Evolutionary conservation across 1,284 basidiomycete genomes (phyloP).

Genomic region (Paramarasmius palmivorus): DNA sequence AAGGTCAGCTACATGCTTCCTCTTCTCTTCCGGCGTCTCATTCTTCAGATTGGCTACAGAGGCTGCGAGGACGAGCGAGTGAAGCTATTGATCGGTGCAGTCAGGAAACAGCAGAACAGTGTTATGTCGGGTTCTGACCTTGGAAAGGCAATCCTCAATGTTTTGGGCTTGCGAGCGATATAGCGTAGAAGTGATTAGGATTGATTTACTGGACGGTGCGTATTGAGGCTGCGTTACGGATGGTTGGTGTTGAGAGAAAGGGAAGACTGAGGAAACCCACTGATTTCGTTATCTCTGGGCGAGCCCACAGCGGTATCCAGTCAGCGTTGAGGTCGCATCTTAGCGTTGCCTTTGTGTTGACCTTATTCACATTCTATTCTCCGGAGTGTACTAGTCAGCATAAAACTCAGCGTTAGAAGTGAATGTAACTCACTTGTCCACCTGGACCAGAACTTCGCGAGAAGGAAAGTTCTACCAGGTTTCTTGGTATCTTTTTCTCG

Average conservation of each 20-base stretch:
- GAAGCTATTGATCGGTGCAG: constrained; percentile 58
- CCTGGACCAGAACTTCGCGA: constrained; percentile 79
- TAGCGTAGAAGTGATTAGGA: constrained; percentile 65
- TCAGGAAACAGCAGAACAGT: constrained; percentile 9
- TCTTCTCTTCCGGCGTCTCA: constrained; percentile 57
- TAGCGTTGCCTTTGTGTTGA: constrained; percentile 74
- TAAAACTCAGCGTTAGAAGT: not conserved
- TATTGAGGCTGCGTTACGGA: constrained; percentile 54
- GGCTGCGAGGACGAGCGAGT: constrained; percentile 48
- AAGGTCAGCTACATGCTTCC: constrained; percentile 49
- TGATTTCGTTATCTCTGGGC: constrained; percentile 44
- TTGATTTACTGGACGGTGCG: constrained; percentile 59
- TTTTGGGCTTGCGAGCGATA: constrained; percentile 78
- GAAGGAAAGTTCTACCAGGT: constrained; percentile 54
- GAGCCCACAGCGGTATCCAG: constrained; percentile 75
- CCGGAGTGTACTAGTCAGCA: not conserved
- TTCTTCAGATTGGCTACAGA: constrained; percentile 49
- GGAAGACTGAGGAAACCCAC: constrained; percentile 37
- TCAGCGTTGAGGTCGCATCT: constrained; percentile 52
- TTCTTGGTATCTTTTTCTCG: constrained; percentile 41
- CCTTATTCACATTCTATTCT: constrained; percentile 78
- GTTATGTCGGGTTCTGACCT: constrained; percentile 40
- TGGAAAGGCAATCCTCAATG: constrained; percentile 66
- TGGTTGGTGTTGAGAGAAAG: not conserved
- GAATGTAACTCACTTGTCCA: constrained; percentile 66